Evolutionary conservation across 129 eudicot genomes (phyloP).

Genomic region (Saposhnikovia divaricata): DNA sequence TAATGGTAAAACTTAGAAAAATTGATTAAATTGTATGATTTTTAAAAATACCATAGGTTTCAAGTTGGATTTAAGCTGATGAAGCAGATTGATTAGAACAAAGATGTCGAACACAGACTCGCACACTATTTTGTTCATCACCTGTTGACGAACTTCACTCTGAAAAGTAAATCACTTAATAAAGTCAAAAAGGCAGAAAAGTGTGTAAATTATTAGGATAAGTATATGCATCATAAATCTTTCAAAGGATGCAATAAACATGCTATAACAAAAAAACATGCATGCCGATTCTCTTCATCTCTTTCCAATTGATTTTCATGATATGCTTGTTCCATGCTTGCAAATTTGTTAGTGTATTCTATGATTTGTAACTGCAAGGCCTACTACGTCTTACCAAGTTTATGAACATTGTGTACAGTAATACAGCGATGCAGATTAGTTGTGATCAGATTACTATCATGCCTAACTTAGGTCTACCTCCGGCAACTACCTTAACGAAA

Average conservation of each 20-base stretch:
- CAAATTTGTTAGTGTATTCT: not conserved
- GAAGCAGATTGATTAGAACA: conserved; percentile 51
- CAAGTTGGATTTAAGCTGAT: conserved; percentile 40
- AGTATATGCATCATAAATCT: not conserved
- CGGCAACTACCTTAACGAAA: not conserved
- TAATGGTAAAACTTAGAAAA: not conserved
- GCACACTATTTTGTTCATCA: conserved; percentile 54
- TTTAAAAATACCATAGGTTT: conserved; percentile 38
- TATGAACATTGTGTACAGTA: not conserved
- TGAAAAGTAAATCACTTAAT: conserved; percentile 23
- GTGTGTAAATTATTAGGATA: not conserved
- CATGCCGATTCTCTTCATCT: not conserved
- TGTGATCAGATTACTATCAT: not conserved
- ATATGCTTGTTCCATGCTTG: not conserved
- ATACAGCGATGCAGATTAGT: not conserved
- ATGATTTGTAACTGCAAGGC: not conserved
- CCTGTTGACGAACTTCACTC: conserved; percentile 35
- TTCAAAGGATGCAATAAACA: not conserved
- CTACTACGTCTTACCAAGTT: not conserved
- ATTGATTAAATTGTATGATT: not conserved
- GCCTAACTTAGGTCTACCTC: not conserved
- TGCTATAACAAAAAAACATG: not conserved
- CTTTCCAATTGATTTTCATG: too few species aligned
- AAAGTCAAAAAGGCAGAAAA: not conserved
- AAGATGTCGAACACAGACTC: conserved; percentile 69